These are phyloP conservation scores for Artemisia annua DNA, from an alignment of 129 eudicot genomes.

Conservation along the genomic window DNA sequence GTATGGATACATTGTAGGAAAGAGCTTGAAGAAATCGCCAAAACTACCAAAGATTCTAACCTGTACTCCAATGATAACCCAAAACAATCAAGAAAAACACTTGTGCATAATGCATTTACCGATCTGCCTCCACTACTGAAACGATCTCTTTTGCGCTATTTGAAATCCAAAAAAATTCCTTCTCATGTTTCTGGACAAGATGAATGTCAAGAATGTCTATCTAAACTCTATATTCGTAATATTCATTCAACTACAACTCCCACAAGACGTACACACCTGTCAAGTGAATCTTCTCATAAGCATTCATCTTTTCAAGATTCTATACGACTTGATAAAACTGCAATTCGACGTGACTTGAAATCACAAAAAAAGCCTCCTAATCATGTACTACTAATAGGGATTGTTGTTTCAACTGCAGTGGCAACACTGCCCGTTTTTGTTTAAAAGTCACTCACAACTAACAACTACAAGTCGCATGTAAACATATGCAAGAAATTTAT, in stretches of 20 bases:
- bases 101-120: slow-evolving; percentile 31
- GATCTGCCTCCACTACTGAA: slow-evolving; percentile 38
- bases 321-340: slow-evolving; percentile 1
- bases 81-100: slow-evolving; percentile 32
- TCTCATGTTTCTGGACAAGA: slow-evolving; percentile 19
- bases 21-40: slow-evolving; percentile 41
- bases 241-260: slow-evolving; percentile 14
- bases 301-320: slow-evolving; percentile 9
- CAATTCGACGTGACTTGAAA: not conserved
- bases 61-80: slow-evolving; percentile 22
- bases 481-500: slow-evolving; percentile 1
- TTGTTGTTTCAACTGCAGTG: slow-evolving; percentile 41
- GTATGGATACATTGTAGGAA: slow-evolving; percentile 51
- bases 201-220: slow-evolving; percentile 26
- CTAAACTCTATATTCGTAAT: slow-evolving; percentile 12
- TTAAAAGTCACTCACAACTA: not conserved
- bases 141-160: slow-evolving; percentile 39
- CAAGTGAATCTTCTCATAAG: slow-evolving; percentile 17
- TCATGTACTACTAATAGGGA: slow-evolving; percentile 30
- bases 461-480: not conserved
- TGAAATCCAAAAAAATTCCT: slow-evolving; percentile 33
- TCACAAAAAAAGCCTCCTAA: slow-evolving; percentile 32
- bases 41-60: slow-evolving; percentile 26
- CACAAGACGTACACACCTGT: slow-evolving; percentile 9
- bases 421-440: slow-evolving; percentile 37